Percentiles rank a stretch among this genome's conserved stretches.
phyloP scores from a whole-genome alignment of 1,284 basidiomycete species.

The Grifola frondosa region DNA sequence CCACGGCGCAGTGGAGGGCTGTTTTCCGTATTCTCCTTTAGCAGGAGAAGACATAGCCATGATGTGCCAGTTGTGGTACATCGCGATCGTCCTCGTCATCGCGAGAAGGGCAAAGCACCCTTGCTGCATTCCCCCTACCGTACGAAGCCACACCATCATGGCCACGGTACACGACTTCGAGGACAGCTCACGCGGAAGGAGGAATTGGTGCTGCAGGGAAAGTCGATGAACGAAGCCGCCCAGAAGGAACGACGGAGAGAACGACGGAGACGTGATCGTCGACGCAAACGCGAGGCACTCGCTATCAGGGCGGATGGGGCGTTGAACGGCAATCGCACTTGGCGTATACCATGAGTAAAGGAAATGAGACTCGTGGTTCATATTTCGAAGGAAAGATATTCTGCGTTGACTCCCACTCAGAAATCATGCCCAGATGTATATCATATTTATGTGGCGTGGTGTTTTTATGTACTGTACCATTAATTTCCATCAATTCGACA shows the following conservation, averaged over 20 bases:
- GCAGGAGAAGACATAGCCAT: background rate
- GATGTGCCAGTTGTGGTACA: conserved; percentile 4
- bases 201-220: conserved; percentile 12
- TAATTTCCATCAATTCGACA: no score
- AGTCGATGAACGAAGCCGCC: conserved; percentile 8
- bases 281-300: conserved; percentile 16
- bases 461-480: no score
- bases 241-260: conserved; percentile 19
- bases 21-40: conserved; percentile 13
- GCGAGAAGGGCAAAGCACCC: conserved; percentile 13
- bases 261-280: conserved; percentile 18
- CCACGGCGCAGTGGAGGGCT: conserved; percentile 11
- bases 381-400: no score
- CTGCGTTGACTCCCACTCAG: no score
- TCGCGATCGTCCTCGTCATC: conserved; percentile 9
- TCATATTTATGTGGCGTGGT: no score
- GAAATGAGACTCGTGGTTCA: no score
- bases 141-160: conserved; percentile 25
- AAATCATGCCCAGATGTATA: no score
- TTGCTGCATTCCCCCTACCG: conserved; percentile 28
- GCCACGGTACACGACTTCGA: conserved; percentile 21
- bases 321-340: conserved; percentile 12
- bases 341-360: no score
- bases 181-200: conserved; percentile 19
- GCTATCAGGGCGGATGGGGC: conserved; percentile 13